Base-by-base conservation (phyloP, 2,329 filamentous ascomycete species). In the Stagonosporopsis vannaccii region DNA sequence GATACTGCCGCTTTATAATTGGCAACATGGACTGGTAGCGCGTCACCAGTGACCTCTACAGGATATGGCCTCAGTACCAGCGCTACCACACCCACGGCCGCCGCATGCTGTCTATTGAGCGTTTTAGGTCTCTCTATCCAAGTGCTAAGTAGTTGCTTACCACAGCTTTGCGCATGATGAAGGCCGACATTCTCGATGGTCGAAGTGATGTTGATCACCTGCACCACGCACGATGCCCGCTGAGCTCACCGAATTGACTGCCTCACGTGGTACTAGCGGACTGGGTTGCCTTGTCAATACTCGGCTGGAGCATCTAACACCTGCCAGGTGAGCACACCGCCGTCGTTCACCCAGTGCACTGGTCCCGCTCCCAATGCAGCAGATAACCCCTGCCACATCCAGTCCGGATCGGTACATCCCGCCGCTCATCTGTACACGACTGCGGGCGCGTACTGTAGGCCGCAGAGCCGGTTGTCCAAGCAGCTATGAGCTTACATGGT, bases 1-100 rank as follows among this genome's bases (percentile, higher is more conserved):
- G 52, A 19, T 32, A 54, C 32, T 50, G 41, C 47, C 46, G 47
- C 25, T 15, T 56, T 51, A 47, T 51, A 46, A 51, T 56, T 51
- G 42, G 53, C 35, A 51, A 56, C 46, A 50, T 23, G 39, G 37
- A 22, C 30, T 45, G 25, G 36, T 32, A 25, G 51, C 33, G 17
- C 23, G 36, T 32, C 30, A 46, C 22, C 40, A 19, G 11, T 35
- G 35, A 35, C 33, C 17, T 48, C 19, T 23, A 44, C 43, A 17
- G 6, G 3, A 15, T n/a, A 17, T 37, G 15, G 19, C 33, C 22
- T 19, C 19, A 33, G 17, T 19, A 40, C n/a, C 13, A 15, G 15
- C 11, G 11, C 2, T 25, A 15, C 23, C 6, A 25, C 5, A 9
- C 20, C 19, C 13, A 32, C 30, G 13, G 30, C 30, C 30, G 4